Percentiles rank a stretch among this genome's conserved stretches.
These are phyloP conservation scores for Euphorbia pulcherrima DNA, from an alignment of 345 rosid genomes.

Conservation along the genomic window DNA sequence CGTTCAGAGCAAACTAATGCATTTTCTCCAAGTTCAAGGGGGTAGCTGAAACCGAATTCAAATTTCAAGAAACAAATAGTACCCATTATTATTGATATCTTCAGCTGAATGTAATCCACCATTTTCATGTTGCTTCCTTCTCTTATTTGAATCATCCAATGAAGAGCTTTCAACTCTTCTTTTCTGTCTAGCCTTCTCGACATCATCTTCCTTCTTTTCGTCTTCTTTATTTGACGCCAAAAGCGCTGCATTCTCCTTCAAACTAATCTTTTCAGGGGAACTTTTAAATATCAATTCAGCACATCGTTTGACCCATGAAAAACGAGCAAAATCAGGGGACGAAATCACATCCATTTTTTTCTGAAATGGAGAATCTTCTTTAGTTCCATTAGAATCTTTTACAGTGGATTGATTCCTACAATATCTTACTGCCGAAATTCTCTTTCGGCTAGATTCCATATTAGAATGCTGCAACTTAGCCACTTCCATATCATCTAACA, in stretches of 20 bases:
- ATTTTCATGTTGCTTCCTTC: conserved; percentile 44
- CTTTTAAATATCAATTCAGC: conserved; percentile 59
- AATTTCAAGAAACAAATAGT: conserved; percentile 17
- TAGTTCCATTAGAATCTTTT: conserved; percentile 41
- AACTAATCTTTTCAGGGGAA: conserved; percentile 43
- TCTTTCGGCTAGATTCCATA: conserved; percentile 53
- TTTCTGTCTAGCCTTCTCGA: conserved; percentile 49
- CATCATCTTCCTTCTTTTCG: conserved; percentile 31
- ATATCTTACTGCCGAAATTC: conserved; percentile 43
- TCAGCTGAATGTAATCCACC: conserved; percentile 27
- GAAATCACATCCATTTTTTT: conserved; percentile 32
- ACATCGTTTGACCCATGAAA: conserved; percentile 75
- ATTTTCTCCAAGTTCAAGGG: too few species aligned
- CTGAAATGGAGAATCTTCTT: conserved; percentile 36
- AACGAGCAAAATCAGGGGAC: conserved; percentile 46
- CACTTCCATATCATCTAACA: conserved; percentile 64
- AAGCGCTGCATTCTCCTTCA: conserved; percentile 31
- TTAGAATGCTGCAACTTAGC: conserved; percentile 60
- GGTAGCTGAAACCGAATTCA: too few species aligned
- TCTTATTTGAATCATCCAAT: conserved; percentile 43
- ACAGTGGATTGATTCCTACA: conserved; percentile 36
- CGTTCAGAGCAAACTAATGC: too few species aligned
- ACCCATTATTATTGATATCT: conserved; percentile 41
- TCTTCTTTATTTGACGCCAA: conserved; percentile 23
- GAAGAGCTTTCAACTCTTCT: conserved; percentile 40